Percentiles rank a stretch among this genome's conserved stretches.
Evolutionary conservation across 345 rosid species (phyloP).

Genomic region (Acer campestre): DNA sequence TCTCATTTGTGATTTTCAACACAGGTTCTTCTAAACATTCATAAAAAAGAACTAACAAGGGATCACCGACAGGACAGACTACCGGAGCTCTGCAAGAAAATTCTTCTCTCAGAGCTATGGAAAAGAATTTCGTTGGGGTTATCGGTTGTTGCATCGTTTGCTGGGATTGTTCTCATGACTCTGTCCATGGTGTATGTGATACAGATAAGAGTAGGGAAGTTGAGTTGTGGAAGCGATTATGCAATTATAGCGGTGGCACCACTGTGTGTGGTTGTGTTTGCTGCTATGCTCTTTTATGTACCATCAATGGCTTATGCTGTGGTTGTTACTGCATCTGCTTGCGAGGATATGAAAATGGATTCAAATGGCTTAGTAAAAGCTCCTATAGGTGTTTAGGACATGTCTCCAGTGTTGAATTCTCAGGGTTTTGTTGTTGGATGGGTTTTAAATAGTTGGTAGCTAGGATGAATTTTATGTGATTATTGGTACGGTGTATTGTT

Average conservation of each 20-base stretch:
- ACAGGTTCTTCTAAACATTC: not conserved
- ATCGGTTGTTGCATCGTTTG: slow-evolving; percentile 5
- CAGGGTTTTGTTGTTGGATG: too few relatives aligned
- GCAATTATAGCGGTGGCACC: slow-evolving; percentile 16
- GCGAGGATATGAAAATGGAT: too few relatives aligned
- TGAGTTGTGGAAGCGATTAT: slow-evolving; percentile 21
- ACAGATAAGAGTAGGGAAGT: slow-evolving; percentile 33
- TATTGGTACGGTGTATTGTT: too few relatives aligned
- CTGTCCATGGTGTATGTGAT: slow-evolving; percentile 36
- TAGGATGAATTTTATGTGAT: too few relatives aligned
- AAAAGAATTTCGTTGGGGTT: not conserved
- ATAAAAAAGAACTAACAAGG: not conserved
- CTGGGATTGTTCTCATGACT: slow-evolving; percentile 1
- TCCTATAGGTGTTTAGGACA: too few relatives aligned
- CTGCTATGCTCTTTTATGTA: slow-evolving; percentile 21
- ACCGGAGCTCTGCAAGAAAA: not conserved
- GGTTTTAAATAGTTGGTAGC: too few relatives aligned
- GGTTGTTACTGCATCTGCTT: not conserved
- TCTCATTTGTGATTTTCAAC: too few relatives aligned
- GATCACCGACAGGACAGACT: not conserved
- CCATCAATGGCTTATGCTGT: slow-evolving; percentile 22
- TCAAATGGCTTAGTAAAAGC: not conserved
- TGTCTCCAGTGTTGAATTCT: too few relatives aligned
- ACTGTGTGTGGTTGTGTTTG: slow-evolving; percentile 25
- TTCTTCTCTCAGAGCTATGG: slow-evolving; percentile 26